Base-by-base conservation (phyloP, 148 eudicot genomes). In the Vaccinium macrocarpon region DNA sequence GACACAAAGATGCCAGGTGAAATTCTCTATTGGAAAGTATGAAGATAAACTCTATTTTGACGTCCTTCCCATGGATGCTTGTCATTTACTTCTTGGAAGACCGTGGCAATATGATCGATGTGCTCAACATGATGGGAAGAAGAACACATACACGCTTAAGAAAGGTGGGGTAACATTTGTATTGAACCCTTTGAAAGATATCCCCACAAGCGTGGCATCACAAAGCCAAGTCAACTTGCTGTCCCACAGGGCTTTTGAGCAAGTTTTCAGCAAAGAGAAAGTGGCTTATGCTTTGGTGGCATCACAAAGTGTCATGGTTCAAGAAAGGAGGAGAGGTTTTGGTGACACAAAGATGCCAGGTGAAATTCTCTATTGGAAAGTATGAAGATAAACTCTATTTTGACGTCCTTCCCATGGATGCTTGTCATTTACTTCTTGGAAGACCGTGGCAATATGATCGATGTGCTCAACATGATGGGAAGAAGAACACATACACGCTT, bases 261-360 rank as follows among this genome's bases (percentile, higher is more conserved):
- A n/a, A n/a, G n/a, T n/a, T n/a, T n/a, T n/a, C n/a, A n/a, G n/a
- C n/a, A n/a, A n/a, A n/a, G n/a, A n/a, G n/a, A n/a, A n/a, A n/a
- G n/a, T n/a, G n/a, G n/a, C n/a, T n/a, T n/a, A n/a, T n/a, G n/a
- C n/a, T n/a, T n/a, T n/a, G n/a, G n/a, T n/a, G n/a, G n/a, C n/a
- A n/a, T n/a, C n/a, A 75, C 80, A 77, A 77, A 49, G 56, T 77
- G 3, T 48, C 80, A 15, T 77, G 80, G 80, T 49, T 77, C 57
- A 77, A 48, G 80, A 77, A 77, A 25, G 80, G 80, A 48, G 80
- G 80, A 77, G 57, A 77, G 35, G 57, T 77, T 16, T 15, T 77
- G 15, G 56, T 19, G 32, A 19, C 23, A 19, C 12, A 77, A 50
- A 2, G 57, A 1, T 48, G 53, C 57, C 14, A 23, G 7, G 32